Percentiles rank a stretch among this genome's conserved stretches.
Conservation (phyloP, 306 rosid species). For the Cicer pinnatifidum region DNA sequence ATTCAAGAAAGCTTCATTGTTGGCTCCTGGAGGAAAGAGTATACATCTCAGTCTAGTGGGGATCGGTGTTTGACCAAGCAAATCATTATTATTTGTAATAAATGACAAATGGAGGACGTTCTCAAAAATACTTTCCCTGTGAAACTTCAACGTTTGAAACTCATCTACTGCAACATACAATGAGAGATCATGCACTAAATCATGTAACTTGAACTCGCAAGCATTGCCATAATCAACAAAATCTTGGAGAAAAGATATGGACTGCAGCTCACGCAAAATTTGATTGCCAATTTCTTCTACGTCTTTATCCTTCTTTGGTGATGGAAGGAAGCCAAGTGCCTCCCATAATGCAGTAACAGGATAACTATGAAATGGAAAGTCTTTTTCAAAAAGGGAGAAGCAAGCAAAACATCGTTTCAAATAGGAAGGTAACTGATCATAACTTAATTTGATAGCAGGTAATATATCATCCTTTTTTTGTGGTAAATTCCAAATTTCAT, state of each 20-base stretch:
- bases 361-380: neutral
- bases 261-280: neutral
- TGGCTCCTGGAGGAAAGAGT: neutral
- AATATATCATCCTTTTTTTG: conserved; percentile 33
- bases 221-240: neutral
- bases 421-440: conserved; percentile 46
- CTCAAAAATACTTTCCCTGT: neutral
- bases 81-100: neutral
- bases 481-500: conserved; percentile 47
- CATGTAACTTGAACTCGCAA: neutral
- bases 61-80: neutral
- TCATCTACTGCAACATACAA: conserved; percentile 23
- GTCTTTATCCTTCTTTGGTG: neutral
- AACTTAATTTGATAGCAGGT: conserved; percentile 48
- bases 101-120: conserved; percentile 7
- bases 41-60: neutral
- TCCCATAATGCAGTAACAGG: conserved; percentile 25
- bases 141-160: neutral
- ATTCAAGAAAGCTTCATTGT: conserved; percentile 10
- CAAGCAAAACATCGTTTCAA: conserved; percentile 48
- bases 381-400: conserved; percentile 39
- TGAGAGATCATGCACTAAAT: conserved; percentile 41
- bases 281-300: conserved; percentile 33
- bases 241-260: conserved; percentile 36
- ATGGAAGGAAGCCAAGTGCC: conserved; percentile 46